A percentile compares a stretch with the other conserved stretches of the same genome.
Conservation (phyloP, 2,329 filamentous ascomycete genomes). For the Alternaria rosae region DNA sequence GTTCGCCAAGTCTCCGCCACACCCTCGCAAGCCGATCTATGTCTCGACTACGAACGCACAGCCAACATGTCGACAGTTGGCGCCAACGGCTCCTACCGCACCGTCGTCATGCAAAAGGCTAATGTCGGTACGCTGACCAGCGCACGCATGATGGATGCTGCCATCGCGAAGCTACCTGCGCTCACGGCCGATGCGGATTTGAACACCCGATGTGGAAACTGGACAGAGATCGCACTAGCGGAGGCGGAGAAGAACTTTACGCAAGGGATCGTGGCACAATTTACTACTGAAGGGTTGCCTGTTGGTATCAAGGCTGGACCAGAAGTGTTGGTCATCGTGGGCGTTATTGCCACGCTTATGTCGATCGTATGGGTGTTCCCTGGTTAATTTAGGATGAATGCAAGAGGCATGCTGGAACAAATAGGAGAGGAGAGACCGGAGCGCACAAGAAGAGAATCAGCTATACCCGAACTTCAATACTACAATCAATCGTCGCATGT, state of each 20-base stretch:
- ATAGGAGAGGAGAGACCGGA: not conserved
- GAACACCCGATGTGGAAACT: conserved; percentile 57
- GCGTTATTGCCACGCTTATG: conserved; percentile 21
- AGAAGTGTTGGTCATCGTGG: conserved; percentile 25
- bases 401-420: not conserved
- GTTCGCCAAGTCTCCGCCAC: conserved; percentile 37
- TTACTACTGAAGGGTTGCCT: conserved; percentile 38
- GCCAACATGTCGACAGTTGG: conserved; percentile 59
- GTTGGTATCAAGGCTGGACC: conserved; percentile 42
- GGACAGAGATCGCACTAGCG: conserved; percentile 54
- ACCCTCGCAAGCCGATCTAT: conserved; percentile 40
- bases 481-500: not conserved
- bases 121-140: conserved; percentile 51
- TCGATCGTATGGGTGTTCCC: conserved; percentile 37
- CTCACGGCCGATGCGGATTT: conserved; percentile 52
- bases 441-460: not conserved
- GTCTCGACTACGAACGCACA: conserved; percentile 54
- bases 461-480: conserved; percentile 1
- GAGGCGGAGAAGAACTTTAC: conserved; percentile 58
- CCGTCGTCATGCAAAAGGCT: conserved; percentile 56
- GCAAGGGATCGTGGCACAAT: conserved; percentile 50
- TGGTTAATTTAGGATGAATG: conserved; percentile 1
- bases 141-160: conserved; percentile 53
- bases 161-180: conserved; percentile 48
- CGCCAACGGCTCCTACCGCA: conserved; percentile 56